Evolutionary conservation across 2,329 filamentous ascomycete genomes (phyloP).

Genomic region (Tolypocladium guangdongense): DNA sequence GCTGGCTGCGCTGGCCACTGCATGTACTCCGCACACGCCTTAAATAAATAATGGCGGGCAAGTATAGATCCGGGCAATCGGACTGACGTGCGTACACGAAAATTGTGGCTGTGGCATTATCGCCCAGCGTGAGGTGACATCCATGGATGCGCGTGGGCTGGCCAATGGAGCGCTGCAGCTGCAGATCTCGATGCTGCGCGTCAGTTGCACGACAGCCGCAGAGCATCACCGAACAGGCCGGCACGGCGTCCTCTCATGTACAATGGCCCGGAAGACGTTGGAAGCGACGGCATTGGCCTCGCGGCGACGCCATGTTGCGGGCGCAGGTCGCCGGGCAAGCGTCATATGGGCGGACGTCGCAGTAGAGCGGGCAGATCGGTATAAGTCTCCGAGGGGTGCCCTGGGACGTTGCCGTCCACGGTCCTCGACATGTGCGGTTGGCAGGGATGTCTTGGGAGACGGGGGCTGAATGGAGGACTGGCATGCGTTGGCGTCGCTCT

Average conservation of each 20-base stretch:
- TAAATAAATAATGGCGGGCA: too few species aligned
- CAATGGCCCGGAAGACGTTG: not conserved
- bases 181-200: constrained; percentile 16
- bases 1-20: not conserved
- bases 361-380: not conserved
- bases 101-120: not conserved
- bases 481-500: not conserved
- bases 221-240: not conserved
- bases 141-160: not conserved
- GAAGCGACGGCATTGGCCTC: not conserved
- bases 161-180: constrained; percentile 8
- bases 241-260: not conserved
- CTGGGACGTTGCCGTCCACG: not conserved
- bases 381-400: not conserved
- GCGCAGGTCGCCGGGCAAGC: too few species aligned
- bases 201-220: constrained; percentile 10
- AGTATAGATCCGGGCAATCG: not conserved
- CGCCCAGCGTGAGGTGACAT: not conserved
- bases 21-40: not conserved
- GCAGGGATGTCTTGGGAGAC: not conserved
- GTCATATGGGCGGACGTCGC: too few species aligned
- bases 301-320: not conserved
- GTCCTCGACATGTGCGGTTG: not conserved
- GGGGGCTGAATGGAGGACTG: not conserved
- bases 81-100: not conserved